phyloP scores from a whole-genome alignment of 257 asterid genomes.

The Plectranthus barbatus region DNA sequence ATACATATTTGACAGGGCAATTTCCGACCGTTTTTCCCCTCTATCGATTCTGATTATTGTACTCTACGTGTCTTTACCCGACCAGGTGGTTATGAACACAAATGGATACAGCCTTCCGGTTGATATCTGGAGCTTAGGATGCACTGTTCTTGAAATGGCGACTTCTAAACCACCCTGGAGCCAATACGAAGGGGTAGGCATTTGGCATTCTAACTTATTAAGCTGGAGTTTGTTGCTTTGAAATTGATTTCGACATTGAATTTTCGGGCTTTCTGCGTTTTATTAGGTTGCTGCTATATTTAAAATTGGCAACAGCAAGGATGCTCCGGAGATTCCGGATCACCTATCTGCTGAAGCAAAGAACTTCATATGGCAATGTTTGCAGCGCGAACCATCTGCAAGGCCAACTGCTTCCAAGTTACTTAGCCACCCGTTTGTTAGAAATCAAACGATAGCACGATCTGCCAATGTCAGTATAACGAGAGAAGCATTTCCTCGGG shows the following conservation, averaged over 20 bases:
- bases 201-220: neutral
- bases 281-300: slow-evolving; percentile 94
- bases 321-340: slow-evolving; percentile 78
- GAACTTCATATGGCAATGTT: slow-evolving; percentile 60
- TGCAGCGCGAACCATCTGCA: slow-evolving; percentile 81
- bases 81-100: slow-evolving; percentile 82
- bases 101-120: slow-evolving; percentile 78
- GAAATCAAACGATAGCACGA: slow-evolving; percentile 57
- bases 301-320: slow-evolving; percentile 95
- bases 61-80: neutral
- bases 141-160: slow-evolving; percentile 97
- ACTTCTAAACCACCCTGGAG: slow-evolving; percentile 92
- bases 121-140: slow-evolving; percentile 98
- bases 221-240: slow-evolving; percentile 1
- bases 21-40: too few species aligned
- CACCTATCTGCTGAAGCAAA: slow-evolving; percentile 75
- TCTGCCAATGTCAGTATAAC: slow-evolving; percentile 45
- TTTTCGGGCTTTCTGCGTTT: neutral
- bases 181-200: slow-evolving; percentile 89
- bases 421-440: slow-evolving; percentile 74
- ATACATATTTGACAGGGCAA: neutral
- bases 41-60: neutral
- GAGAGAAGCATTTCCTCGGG: slow-evolving; percentile 66
- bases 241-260: neutral
- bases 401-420: slow-evolving; percentile 72